phyloP scores from a whole-genome alignment of 768 basidiomycete species.

The Boletus sp. region DNA sequence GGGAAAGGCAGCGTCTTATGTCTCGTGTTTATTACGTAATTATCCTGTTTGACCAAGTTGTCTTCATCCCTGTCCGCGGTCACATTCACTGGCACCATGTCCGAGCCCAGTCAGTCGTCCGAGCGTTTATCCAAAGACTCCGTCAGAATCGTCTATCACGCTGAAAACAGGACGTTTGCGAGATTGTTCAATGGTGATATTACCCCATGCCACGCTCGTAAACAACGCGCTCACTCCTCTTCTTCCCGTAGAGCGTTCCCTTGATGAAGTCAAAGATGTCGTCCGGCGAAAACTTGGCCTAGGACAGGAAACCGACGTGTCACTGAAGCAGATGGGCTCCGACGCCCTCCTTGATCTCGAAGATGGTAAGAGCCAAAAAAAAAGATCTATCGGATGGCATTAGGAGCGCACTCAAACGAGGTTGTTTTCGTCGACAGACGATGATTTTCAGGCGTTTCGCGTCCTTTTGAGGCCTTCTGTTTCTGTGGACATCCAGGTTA shows the following conservation, averaged over 20 bases:
- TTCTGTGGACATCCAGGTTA: conserved; percentile 39
- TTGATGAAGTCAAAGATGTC: conserved; percentile 53
- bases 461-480: conserved; percentile 38
- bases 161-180: conserved; percentile 35
- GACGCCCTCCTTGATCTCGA: conserved; percentile 63
- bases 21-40: not conserved
- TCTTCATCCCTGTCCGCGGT: not conserved
- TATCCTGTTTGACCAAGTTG: not conserved
- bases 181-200: conserved; percentile 41
- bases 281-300: conserved; percentile 64
- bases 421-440: conserved; percentile 43
- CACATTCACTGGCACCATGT: conserved; percentile 1
- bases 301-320: conserved; percentile 31
- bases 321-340: conserved; percentile 52
- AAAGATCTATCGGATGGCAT: not conserved
- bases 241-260: conserved; percentile 49
- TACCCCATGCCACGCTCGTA: not conserved
- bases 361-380: conserved; percentile 48
- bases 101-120: conserved; percentile 3
- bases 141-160: conserved; percentile 37
- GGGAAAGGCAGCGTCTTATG: too few species aligned
- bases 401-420: not conserved
- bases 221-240: conserved; percentile 4
- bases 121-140: not conserved
- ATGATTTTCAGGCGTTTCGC: conserved; percentile 74